These are phyloP conservation scores for Penicillium sp. DNA, from an alignment of 2,329 filamentous ascomycete genomes.

Conservation along the genomic window DNA sequence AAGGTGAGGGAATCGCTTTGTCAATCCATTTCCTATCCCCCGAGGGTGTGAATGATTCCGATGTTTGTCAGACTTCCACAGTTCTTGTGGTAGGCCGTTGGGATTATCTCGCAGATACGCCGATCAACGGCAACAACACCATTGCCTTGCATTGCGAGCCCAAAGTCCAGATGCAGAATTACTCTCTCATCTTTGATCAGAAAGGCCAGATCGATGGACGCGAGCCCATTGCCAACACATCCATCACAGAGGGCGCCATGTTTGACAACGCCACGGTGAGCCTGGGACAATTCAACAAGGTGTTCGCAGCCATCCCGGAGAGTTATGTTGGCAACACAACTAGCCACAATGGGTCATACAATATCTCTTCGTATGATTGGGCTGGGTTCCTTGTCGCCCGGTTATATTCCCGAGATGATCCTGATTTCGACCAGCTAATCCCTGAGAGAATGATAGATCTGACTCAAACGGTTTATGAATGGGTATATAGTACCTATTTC, in stretches of 20 bases:
- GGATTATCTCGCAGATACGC: constrained; percentile 26
- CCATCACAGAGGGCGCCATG: constrained; percentile 25
- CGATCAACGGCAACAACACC: constrained; percentile 25
- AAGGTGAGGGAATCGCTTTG: constrained; percentile 24
- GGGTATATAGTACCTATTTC: constrained; percentile 36
- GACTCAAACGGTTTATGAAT: constrained; percentile 31
- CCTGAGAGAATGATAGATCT: constrained; percentile 19
- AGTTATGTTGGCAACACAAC: constrained; percentile 28
- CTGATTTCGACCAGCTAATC: constrained; percentile 24
- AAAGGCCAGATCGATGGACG: constrained; percentile 26
- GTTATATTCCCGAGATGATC: constrained; percentile 27
- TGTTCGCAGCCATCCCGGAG: constrained; percentile 33
- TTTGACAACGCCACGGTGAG: constrained; percentile 33
- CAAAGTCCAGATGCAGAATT: constrained; percentile 20
- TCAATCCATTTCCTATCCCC: constrained; percentile 35
- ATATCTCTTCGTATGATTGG: constrained; percentile 33
- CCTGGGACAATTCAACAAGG: constrained; percentile 34
- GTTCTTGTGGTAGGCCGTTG: constrained; percentile 32
- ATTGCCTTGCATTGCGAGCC: constrained; percentile 34
- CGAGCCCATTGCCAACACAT: constrained; percentile 14
- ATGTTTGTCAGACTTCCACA: constrained; percentile 31
- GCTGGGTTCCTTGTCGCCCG: constrained; percentile 33
- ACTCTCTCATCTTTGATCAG: constrained; percentile 26
- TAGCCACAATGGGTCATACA: constrained; percentile 22
- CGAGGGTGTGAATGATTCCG: constrained; percentile 14